Evolutionary conservation across 2,329 filamentous ascomycete species (phyloP), one percentile per base, ranked within the genome.

Genomic region (Penicillium griseofulvum): DNA sequence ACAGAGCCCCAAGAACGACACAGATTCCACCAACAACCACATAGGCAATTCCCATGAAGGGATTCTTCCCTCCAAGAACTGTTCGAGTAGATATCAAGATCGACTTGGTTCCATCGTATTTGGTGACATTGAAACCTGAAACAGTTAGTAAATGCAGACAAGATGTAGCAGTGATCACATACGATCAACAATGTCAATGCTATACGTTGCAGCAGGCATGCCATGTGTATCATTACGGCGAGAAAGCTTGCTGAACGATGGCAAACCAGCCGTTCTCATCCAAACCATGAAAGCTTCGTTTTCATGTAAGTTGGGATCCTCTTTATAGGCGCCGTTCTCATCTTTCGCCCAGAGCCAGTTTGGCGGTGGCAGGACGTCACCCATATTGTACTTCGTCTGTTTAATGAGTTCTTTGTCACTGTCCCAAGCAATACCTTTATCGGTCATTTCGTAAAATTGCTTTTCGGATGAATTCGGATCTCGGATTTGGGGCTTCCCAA

Each of bases 191-290:
- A 97, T 88, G 49, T 88, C 80, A 50, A 99, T 77, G 59, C 85
- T 78, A 72, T 99, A 99, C 19, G 77, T 84, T 28, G 93, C 94
- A 16, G 77, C 69, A 33, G 71, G 67, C 88, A 99, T 88, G 0
- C 77, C 71, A 2, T 81, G 77, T 0, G 79, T 80, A 70, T 96
- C 88, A 69, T 97, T 97, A 56, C 91, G 84, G 73, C 88, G 84
- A 43, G 91, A 90, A 44, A 99, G 80, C 78, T 99, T 99, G 82
- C 90, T 96, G 72, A 99, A 99, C 5, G 88, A 88, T 1, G 94
- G 94, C 66, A 97, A 78, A 55, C 93, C 94, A 24, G 94, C 94
- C 1, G 95, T 96, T 65, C 94, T 87, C 94, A 99, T 99, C 94
- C 94, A 99, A 22, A 97, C 92, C 76, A 97, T 92, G 73, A 99